Conservation (phyloP, 2,329 filamentous ascomycete genomes). For the Penicillium olsonii region DNA sequence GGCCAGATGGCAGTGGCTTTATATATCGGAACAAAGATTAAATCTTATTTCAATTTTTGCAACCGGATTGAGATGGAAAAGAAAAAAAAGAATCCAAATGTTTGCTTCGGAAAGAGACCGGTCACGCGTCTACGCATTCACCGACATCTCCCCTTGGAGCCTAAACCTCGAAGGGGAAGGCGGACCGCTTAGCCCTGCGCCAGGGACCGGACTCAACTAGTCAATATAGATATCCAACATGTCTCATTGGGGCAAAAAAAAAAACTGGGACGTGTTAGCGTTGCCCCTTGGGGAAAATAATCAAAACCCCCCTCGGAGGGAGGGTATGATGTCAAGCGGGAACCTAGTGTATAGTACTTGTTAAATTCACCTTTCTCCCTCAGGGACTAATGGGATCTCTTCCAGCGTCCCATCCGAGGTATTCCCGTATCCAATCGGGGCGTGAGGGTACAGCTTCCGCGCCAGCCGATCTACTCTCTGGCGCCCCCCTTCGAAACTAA, state of each 20-base stretch:
- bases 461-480: slow-evolving; percentile 22
- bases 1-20: slow-evolving; percentile 3
- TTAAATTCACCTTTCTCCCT: neutral
- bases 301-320: no score
- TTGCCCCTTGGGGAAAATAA: slow-evolving; percentile 5
- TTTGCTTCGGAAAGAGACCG: slow-evolving; percentile 21
- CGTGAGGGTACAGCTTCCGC: slow-evolving; percentile 16
- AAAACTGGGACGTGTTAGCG: neutral
- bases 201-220: neutral
- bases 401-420: slow-evolving; percentile 14
- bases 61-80: neutral
- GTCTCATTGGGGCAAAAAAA: slow-evolving; percentile 12
- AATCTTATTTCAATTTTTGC: neutral
- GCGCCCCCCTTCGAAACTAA: neutral
- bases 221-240: neutral
- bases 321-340: slow-evolving; percentile 22
- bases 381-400: slow-evolving; percentile 22
- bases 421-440: slow-evolving; percentile 25
- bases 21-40: neutral
- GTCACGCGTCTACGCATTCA: slow-evolving; percentile 17
- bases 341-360: slow-evolving; percentile 10
- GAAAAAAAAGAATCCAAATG: slow-evolving; percentile 10
- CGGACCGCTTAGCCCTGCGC: slow-evolving; percentile 16
- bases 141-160: slow-evolving; percentile 10
- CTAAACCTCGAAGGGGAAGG: slow-evolving; percentile 7